Evolutionary conservation across 208 protist genomes (phyloP).

Genomic region (Vickermania spadyakhi): DNA sequence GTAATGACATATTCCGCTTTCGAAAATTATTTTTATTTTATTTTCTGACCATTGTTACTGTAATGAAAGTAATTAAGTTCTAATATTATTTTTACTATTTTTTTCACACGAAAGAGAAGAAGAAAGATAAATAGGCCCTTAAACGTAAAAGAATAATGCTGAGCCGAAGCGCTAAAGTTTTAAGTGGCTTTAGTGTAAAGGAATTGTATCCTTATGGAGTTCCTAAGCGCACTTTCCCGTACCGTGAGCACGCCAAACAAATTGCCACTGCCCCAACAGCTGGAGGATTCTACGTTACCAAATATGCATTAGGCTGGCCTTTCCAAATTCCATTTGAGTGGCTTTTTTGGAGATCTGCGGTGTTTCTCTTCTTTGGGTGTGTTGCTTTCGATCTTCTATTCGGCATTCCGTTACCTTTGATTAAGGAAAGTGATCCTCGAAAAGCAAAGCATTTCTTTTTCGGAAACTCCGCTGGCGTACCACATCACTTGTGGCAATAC

Average conservation of each 20-base stretch:
- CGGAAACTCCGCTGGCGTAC: conserved; percentile 65
- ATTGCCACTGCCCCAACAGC: conserved; percentile 72
- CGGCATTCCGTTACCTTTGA: conserved; percentile 69
- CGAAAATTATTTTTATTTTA: no score
- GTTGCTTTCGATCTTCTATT: conserved; percentile 80
- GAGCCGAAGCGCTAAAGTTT: conserved; percentile 24
- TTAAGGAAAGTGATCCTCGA: conserved; percentile 76
- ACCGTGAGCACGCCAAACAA: conserved; percentile 81
- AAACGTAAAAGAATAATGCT: conserved; percentile 33
- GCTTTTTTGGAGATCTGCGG: conserved; percentile 78
- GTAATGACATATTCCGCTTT: no score
- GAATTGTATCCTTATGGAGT: conserved; percentile 78
- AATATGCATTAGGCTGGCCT: conserved; percentile 77
- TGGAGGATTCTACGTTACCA: conserved; percentile 77
- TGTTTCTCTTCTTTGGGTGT: conserved; percentile 50
- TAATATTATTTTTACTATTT: no score
- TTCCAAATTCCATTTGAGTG: conserved; percentile 88
- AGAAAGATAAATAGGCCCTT: no score
- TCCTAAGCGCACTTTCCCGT: conserved; percentile 82
- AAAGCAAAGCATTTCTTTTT: conserved; percentile 82
- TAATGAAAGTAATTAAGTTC: no score
- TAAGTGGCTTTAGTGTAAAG: conserved; percentile 69
- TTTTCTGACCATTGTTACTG: no score
- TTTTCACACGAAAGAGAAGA: no score
- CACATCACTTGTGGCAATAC: conserved; percentile 84